Conservation (phyloP, 176 grass and related monocot genomes). For the Dactylis glomerata region DNA sequence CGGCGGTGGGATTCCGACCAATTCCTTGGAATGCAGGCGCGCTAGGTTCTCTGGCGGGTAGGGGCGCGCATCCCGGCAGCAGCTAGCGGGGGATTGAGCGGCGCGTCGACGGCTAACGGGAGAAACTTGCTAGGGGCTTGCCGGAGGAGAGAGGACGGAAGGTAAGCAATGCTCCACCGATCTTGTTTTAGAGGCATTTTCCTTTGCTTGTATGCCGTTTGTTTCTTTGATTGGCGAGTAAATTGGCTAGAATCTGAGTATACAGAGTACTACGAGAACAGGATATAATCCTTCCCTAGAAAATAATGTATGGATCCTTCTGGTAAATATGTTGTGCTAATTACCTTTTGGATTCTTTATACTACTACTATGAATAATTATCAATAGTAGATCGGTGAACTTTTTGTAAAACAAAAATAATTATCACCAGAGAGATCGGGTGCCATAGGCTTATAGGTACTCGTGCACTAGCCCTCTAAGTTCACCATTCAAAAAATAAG, state of each 20-base stretch:
- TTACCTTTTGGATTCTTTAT: too few relatives aligned
- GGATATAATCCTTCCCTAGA: too few relatives aligned
- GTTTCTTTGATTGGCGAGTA: background rate
- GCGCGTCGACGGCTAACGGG: background rate
- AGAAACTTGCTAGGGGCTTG: background rate
- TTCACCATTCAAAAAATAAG: background rate
- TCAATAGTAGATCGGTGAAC: too few relatives aligned
- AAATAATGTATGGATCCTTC: too few relatives aligned
- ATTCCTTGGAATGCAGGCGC: background rate
- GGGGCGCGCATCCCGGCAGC: background rate
- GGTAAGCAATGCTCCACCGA: background rate
- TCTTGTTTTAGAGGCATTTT: background rate
- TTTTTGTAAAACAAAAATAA: too few relatives aligned
- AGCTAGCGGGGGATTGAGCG: background rate
- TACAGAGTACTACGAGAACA: too few relatives aligned
- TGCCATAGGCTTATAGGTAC: too few relatives aligned
- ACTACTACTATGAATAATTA: too few relatives aligned
- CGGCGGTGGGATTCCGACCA: background rate
- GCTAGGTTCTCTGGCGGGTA: background rate
- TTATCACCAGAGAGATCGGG: background rate
- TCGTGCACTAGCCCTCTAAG: background rate
- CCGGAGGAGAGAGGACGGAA: background rate
- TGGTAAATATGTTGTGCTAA: too few relatives aligned
- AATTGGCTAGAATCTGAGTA: background rate
- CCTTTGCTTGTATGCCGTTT: background rate